Conservation (phyloP, 768 basidiomycete genomes). For the Phlebiopsis flavidoalba region DNA sequence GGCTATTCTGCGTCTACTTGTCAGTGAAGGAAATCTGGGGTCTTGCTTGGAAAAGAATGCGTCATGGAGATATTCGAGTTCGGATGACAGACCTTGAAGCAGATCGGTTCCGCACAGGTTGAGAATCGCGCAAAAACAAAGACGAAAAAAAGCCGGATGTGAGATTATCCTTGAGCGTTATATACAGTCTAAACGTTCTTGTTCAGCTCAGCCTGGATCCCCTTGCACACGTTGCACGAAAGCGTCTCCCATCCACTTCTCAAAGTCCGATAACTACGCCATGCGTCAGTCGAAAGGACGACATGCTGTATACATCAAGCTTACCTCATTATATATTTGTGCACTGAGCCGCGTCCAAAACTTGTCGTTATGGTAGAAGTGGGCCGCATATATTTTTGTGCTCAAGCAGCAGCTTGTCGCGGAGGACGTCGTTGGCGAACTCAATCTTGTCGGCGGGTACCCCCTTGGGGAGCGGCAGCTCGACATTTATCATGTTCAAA, state of each 20-base stretch:
- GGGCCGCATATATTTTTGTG: conserved; percentile 22
- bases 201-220: conserved; percentile 4
- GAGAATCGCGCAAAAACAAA: too few species aligned
- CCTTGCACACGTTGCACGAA: conserved; percentile 17
- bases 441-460: conserved; percentile 8
- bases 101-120: too few species aligned
- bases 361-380: conserved; percentile 23
- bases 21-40: too few species aligned
- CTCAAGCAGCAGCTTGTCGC: conserved; percentile 19
- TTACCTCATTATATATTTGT: conserved; percentile 31
- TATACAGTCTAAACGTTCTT: not conserved
- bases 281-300: not conserved
- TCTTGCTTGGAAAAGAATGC: too few species aligned
- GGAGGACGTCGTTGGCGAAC: conserved; percentile 10
- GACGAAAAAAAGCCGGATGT: too few species aligned
- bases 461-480: conserved; percentile 25
- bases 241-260: conserved; percentile 22
- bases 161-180: too few species aligned
- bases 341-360: conserved; percentile 30
- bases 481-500: conserved; percentile 52
- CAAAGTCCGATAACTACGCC: conserved; percentile 23
- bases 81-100: too few species aligned
- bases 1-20: too few species aligned
- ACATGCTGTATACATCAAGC: not conserved
- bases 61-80: too few species aligned